phyloP scores from a whole-genome alignment of 257 asterid genomes.

The Leptodermis oblonga region DNA sequence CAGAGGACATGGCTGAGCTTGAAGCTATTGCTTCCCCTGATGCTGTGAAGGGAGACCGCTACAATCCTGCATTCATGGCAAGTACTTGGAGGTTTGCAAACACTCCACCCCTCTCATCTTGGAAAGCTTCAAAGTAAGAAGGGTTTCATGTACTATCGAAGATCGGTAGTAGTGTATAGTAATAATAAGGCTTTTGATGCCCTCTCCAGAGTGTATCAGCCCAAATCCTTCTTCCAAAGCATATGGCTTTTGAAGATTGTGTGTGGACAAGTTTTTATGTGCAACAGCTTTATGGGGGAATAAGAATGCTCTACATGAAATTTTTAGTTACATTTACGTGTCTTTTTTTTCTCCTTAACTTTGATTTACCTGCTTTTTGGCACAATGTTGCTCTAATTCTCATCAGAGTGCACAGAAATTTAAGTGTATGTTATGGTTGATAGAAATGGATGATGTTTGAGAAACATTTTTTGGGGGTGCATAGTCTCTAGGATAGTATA shows the following conservation, averaged over 20 bases:
- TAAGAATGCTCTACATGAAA: neutral
- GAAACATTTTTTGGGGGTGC: no score
- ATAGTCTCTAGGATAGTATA: no score
- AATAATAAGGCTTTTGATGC: neutral
- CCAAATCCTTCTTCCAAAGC: neutral
- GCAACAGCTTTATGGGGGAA: neutral
- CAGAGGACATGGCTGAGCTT: constrained; percentile 33
- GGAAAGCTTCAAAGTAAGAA: constrained; percentile 18
- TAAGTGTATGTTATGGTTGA: no score
- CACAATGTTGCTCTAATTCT: neutral
- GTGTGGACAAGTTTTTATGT: neutral
- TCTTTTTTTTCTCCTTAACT: neutral
- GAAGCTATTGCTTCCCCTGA: constrained; percentile 38
- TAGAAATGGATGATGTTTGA: no score
- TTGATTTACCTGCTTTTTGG: neutral
- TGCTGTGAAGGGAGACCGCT: constrained; percentile 43
- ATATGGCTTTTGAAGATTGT: neutral
- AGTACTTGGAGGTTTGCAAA: constrained; percentile 22
- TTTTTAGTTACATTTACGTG: neutral
- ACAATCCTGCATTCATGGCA: neutral
- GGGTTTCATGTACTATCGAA: neutral
- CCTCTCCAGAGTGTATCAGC: no score
- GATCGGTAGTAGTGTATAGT: neutral
- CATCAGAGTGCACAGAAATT: no score
- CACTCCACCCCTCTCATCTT: constrained; percentile 30